Conservation (phyloP, 2,329 filamentous ascomycete species). For the Microdochium paspali region DNA sequence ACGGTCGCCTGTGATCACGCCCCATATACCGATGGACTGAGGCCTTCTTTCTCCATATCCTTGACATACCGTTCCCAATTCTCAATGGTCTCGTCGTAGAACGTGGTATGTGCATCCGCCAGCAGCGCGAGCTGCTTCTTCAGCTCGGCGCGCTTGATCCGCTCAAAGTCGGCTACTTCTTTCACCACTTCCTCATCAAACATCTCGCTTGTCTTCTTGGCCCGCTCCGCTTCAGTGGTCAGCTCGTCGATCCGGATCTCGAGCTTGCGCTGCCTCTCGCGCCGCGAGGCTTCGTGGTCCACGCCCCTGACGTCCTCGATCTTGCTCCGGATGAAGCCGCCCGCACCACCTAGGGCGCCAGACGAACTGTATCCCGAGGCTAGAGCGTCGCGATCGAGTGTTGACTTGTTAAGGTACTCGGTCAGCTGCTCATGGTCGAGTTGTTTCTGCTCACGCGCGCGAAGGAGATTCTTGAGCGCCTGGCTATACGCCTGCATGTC, state of each 20-base stretch:
- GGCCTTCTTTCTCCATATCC: slow-evolving; percentile 69
- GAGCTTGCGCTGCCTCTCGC: slow-evolving; percentile 80
- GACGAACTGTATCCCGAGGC: slow-evolving; percentile 43
- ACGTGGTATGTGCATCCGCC: slow-evolving; percentile 76
- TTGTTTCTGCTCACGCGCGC: slow-evolving; percentile 93
- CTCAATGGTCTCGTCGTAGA: slow-evolving; percentile 70
- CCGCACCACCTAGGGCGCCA: slow-evolving; percentile 60
- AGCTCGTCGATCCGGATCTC: slow-evolving; percentile 90
- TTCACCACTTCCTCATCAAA: slow-evolving; percentile 95
- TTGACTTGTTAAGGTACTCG: slow-evolving; percentile 89
- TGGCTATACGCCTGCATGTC: slow-evolving; percentile 94
- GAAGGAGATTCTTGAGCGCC: slow-evolving; percentile 80
- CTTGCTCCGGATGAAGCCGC: slow-evolving; percentile 83
- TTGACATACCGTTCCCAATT: slow-evolving; percentile 87
- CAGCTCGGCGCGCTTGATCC: slow-evolving; percentile 92
- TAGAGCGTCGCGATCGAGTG: slow-evolving; percentile 74
- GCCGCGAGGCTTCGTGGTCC: slow-evolving; percentile 84
- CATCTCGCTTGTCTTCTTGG: slow-evolving; percentile 78
- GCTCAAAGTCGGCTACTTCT: slow-evolving; percentile 88
- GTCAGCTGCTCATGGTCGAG: slow-evolving; percentile 94
- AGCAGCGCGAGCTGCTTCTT: slow-evolving; percentile 75
- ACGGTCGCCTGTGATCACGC: not conserved
- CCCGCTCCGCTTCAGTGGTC: slow-evolving; percentile 78
- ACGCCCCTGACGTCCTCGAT: slow-evolving; percentile 95
- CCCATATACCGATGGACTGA: not conserved